Conservation (phyloP, 306 rosid genomes). For the Prunus kanzakura region DNA sequence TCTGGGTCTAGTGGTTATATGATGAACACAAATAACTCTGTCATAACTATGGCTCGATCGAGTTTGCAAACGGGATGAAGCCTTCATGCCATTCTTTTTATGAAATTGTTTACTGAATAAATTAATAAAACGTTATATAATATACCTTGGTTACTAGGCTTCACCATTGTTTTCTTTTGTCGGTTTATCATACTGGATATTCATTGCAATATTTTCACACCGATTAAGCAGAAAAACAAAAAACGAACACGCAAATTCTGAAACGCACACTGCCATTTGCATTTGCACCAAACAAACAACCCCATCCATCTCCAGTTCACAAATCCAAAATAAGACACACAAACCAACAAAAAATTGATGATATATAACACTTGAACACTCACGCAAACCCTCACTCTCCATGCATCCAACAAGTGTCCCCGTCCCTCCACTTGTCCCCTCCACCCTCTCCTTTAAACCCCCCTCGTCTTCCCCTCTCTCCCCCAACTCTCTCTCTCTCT, state of each 20-base stretch:
- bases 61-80: too few species aligned
- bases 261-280: background rate
- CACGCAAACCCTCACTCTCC: background rate
- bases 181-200: background rate
- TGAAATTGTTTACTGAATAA: too few species aligned
- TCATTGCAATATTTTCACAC: too few species aligned
- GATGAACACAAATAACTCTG: too few species aligned
- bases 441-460: conserved; percentile 15
- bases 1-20: too few species aligned
- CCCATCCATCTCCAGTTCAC: background rate
- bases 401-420: background rate
- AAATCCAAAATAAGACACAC: background rate
- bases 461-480: background rate
- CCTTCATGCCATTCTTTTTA: too few species aligned
- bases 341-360: background rate
- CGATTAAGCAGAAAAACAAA: background rate
- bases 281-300: background rate
- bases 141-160: too few species aligned
- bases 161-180: too few species aligned
- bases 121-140: too few species aligned
- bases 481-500: background rate
- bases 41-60: too few species aligned
- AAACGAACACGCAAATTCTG: background rate
- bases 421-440: conserved; percentile 41
- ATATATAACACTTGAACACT: background rate